phyloP scores from a whole-genome alignment of 768 basidiomycete genomes.

The Gloeopeniophorella convolvens region DNA sequence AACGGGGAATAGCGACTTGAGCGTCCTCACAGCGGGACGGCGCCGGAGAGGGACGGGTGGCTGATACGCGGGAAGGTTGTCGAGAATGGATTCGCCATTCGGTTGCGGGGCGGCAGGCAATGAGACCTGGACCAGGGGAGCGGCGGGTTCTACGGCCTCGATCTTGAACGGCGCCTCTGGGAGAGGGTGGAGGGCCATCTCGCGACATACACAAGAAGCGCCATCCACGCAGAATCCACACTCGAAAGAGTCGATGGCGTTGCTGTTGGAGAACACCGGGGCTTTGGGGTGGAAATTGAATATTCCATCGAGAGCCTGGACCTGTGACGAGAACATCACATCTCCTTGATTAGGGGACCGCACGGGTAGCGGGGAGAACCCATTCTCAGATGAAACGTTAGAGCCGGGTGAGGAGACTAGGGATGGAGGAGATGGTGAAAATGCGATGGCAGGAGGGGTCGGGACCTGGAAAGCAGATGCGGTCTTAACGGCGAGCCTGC shows the following conservation, averaged over 20 bases:
- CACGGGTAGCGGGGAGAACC: slow-evolving; percentile 29
- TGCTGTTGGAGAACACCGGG: slow-evolving; percentile 23
- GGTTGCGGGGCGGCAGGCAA: slow-evolving; percentile 18
- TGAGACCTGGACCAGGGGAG: slow-evolving; percentile 13
- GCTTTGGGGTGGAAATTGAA: slow-evolving; percentile 32
- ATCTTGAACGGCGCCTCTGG: slow-evolving; percentile 23
- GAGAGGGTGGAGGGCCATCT: slow-evolving; percentile 48
- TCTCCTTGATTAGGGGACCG: slow-evolving; percentile 26
- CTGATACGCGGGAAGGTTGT: slow-evolving; percentile 74
- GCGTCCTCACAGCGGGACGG: slow-evolving; percentile 32
- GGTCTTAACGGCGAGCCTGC: slow-evolving; percentile 26
- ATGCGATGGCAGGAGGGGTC: slow-evolving; percentile 28
- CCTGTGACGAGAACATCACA: slow-evolving; percentile 27
- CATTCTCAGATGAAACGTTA: slow-evolving; percentile 26
- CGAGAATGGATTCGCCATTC: slow-evolving; percentile 52
- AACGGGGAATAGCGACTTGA: slow-evolving; percentile 51
- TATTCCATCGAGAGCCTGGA: slow-evolving; percentile 27
- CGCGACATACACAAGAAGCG: slow-evolving; percentile 72
- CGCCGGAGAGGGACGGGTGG: slow-evolving; percentile 78
- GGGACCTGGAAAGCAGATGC: slow-evolving; percentile 23
- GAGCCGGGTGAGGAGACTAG: slow-evolving; percentile 46
- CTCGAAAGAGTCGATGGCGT: slow-evolving; percentile 40
- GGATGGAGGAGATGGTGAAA: slow-evolving; percentile 34
- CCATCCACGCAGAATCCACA: slow-evolving; percentile 74
- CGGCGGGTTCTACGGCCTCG: slow-evolving; percentile 24